Evolutionary conservation across 768 basidiomycete species (phyloP), one percentile per base, ranked within the genome.

Genomic region (Russula vinacea): DNA sequence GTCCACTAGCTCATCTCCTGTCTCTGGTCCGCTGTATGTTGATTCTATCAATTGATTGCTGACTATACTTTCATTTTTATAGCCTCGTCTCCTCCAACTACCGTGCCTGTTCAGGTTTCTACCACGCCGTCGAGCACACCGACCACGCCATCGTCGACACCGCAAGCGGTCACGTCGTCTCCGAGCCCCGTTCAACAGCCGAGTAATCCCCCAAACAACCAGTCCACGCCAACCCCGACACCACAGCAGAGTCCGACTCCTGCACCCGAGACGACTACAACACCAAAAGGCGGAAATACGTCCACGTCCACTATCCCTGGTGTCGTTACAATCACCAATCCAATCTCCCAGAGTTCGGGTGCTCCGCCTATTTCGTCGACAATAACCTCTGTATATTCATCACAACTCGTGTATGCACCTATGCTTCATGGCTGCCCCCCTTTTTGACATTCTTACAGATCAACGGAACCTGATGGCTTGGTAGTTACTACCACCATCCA

Each of bases 391-490:
- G 10, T 59, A 22, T 58, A 16, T 11, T 56, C 62, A 4, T 49
- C 68, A 5, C 16, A 56, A 11, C 16, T 58, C 11, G 22, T 58
- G 64, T 66, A 54, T 32, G 59, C 35, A n/a, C 9, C 24, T 10
- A 14, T 3, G 1, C 22, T n/a, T 42, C 7, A 19, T 24, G 3
- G 10, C 19, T 59, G 11, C 6, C 24, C 1, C 29, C 14, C 2
- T 3, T n/a, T 16, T 47, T 62, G 14, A 58, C 51, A 13, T 54
- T 22, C n/a, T 40, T 29, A 19, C 40, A 69, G 66, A 4, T 33
- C 67, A 17, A 67, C 68, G 22, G 50, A 39, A 35, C 3, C 60
- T 19, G 52, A 67, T 62, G 68, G 68, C 16, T 24, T 54, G 13
- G 11, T 57, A 19, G 19, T 64, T 6, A 68, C 68, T 19, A 57